These are phyloP conservation scores for Paxillus involutus DNA, from an alignment of 768 basidiomycete genomes.

Conservation along the genomic window DNA sequence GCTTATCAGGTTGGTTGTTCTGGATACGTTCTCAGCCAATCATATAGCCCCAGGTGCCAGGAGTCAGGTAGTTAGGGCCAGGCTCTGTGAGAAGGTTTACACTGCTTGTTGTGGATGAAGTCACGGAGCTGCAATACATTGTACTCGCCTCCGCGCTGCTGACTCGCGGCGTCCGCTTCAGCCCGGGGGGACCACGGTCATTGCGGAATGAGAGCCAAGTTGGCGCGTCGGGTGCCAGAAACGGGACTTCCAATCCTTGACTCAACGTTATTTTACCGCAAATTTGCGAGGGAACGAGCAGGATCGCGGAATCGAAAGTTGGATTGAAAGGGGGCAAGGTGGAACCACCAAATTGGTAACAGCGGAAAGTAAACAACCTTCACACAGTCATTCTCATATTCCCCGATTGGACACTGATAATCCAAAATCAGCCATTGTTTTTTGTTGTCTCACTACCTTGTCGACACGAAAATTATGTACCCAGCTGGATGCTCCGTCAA, in stretches of 20 bases:
- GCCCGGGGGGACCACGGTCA: background rate
- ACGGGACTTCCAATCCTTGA: no score
- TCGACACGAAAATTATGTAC: constrained; percentile 16
- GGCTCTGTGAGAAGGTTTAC: constrained; percentile 5
- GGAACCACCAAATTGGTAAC: background rate
- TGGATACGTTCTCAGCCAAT: constrained; percentile 4
- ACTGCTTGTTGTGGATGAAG: background rate
- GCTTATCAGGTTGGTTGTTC: background rate
- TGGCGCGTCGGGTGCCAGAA: no score
- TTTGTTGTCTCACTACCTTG: constrained; percentile 6
- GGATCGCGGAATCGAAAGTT: no score
- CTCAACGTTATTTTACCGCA: no score
- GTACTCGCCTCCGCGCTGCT: background rate
- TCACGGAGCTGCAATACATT: background rate
- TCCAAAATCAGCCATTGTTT: background rate
- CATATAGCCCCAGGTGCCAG: background rate
- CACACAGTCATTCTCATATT: constrained; percentile 1
- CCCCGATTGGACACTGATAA: background rate
- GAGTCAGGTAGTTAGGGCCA: background rate
- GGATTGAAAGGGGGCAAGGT: background rate
- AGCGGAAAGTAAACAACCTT: constrained; percentile 12
- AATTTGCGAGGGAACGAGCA: no score
- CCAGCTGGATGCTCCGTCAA: constrained; percentile 16
- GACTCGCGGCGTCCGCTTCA: no score
- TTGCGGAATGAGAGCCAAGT: background rate